Evolutionary conservation across 441 rosid species (phyloP).

Genomic region (Erodium trifolium): DNA sequence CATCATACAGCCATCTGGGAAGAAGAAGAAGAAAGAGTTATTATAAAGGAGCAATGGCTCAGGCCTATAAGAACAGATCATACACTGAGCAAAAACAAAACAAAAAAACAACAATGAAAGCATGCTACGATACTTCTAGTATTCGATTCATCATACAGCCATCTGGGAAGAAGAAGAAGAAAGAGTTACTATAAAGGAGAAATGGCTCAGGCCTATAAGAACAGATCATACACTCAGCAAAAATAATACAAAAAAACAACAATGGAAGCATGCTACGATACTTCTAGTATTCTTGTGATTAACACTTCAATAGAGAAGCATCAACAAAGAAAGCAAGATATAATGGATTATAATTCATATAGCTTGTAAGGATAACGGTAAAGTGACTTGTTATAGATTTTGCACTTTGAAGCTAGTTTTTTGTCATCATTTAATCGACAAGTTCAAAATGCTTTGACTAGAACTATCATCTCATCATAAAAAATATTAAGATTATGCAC

Average conservation of each 20-base stretch:
- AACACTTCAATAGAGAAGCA: background rate
- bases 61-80: background rate
- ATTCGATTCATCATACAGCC: slow-evolving; percentile 64
- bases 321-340: background rate
- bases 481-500: background rate
- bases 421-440: background rate
- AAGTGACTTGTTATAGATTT: background rate
- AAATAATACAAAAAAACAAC: background rate
- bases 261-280: background rate
- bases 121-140: background rate
- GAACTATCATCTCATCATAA: background rate
- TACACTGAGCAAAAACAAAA: background rate
- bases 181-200: background rate
- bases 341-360: background rate
- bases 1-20: slow-evolving; percentile 72
- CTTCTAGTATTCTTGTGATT: background rate
- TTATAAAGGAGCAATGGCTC: background rate
- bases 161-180: slow-evolving; percentile 33
- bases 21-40: slow-evolving; percentile 7
- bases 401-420: background rate
- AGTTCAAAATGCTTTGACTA: background rate
- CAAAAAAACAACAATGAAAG: background rate
- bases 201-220: background rate
- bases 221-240: background rate
- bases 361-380: background rate